A percentile compares a stretch with the other conserved stretches of the same genome.
These are phyloP conservation scores for Colletotrichum lentis DNA, from an alignment of 2,329 filamentous ascomycete species.

Conservation along the genomic window DNA sequence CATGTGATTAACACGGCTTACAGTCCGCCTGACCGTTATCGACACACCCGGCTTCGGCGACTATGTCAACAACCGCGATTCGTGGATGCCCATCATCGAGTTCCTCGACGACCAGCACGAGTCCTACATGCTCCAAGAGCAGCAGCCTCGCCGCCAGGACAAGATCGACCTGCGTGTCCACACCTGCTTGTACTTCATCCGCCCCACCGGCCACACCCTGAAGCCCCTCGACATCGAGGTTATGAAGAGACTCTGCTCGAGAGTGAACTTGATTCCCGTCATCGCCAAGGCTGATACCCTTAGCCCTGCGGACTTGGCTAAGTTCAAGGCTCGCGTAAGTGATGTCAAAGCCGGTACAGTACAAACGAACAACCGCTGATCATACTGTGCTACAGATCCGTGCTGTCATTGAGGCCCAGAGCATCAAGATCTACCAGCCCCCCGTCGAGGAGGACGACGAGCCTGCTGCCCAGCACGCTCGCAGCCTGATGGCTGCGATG, in stretches of 20 bases:
- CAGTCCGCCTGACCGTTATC: slow-evolving; percentile 97
- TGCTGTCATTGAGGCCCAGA: slow-evolving; percentile 95
- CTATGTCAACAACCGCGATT: slow-evolving; percentile 99
- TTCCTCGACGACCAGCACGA: slow-evolving; percentile 99
- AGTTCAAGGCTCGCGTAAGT: slow-evolving; percentile 92
- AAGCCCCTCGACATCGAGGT: slow-evolving; percentile 99
- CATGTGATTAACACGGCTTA: slow-evolving; percentile 35
- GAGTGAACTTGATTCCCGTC: slow-evolving; percentile 97
- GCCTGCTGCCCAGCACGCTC: slow-evolving; percentile 91
- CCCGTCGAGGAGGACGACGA: slow-evolving; percentile 98
- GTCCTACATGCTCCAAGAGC: slow-evolving; percentile 99
- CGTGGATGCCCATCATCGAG: slow-evolving; percentile 99
- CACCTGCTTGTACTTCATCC: slow-evolving; percentile 98
- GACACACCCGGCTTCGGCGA: slow-evolving; percentile 99
- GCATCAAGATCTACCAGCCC: slow-evolving; percentile 99
- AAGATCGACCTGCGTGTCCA: slow-evolving; percentile 99
- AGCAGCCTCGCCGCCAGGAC: slow-evolving; percentile 95
- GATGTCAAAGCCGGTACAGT: slow-evolving; percentile 18
- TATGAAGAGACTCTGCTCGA: slow-evolving; percentile 98
- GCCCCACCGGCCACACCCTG: slow-evolving; percentile 95
- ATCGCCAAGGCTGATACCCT: slow-evolving; percentile 98
- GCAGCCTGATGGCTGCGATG: slow-evolving; percentile 95
- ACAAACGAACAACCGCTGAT: slow-evolving; percentile 19
- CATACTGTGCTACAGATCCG: slow-evolving; percentile 71
- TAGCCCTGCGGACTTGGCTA: slow-evolving; percentile 87